Evolutionary conservation across 2,329 filamentous ascomycete genomes (phyloP), one percentile per base, ranked within the genome.

Genomic region (Cryphonectria carpinicola): DNA sequence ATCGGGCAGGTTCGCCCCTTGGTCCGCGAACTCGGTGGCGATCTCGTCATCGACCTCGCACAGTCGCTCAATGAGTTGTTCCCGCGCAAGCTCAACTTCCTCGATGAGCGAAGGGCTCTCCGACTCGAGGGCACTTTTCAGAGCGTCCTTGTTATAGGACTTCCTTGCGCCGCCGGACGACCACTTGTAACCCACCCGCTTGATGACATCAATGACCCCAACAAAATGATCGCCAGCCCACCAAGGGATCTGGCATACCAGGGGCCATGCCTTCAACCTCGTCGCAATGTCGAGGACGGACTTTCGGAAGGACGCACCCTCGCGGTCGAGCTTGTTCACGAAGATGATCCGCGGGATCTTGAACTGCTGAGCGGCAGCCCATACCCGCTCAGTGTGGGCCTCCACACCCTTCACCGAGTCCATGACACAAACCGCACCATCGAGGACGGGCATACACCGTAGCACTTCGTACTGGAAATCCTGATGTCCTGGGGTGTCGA

Each of bases 391-490:
- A 0, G 96, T 98, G 79, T 98, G 96, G 1, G 96, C 95, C 81
- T 99, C 96, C 32, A 99, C 96, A 28, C 80, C 80, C 73, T 81
- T 81, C 78, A 82, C 79, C 8, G 77, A 73, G 74, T 81, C 77
- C 64, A 82, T 77, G 67, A 81, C 78, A 72, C 78, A 79, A 28
- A 82, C 76, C 61, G 80, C 80, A 37, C 79, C 77, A 67, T 75
- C 78, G 67, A 79, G 78, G 68, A 76, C 78, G 7, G 80, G 80
- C 73, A 98, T 84, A 43, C 95, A 98, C 17, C 96, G 90, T 74
- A 98, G 88, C 2, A 98, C 96, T 80, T 99, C 96, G 77, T 98
- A 98, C 0, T 95, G 94, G 76, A 99, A 99, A 79, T 99, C 96
- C 32, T 97, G 95, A 78, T 99, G 96, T 1, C 96, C 96, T 2